phyloP scores from a whole-genome alignment of 2,329 filamentous ascomycete species.

The Ascochyta lentis region DNA sequence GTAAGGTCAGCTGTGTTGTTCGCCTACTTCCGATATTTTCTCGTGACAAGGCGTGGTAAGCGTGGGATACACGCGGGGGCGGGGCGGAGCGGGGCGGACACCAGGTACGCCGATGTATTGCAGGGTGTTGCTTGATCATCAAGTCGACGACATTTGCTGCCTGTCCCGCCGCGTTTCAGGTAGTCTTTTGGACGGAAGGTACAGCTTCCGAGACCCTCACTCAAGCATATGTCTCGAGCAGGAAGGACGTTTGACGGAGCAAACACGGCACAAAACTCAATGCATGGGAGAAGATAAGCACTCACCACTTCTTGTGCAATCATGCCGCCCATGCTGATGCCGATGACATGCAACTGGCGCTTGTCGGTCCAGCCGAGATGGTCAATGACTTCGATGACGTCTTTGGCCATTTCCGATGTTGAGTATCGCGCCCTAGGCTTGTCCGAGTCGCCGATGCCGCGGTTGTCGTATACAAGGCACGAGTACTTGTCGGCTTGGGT shows the following conservation, averaged over 20 bases:
- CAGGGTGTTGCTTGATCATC: conserved; percentile 33
- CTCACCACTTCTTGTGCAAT: conserved; percentile 80
- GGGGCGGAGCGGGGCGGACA: conserved; percentile 32
- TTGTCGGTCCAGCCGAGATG: conserved; percentile 71
- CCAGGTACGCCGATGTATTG: conserved; percentile 21
- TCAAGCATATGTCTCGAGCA: neutral
- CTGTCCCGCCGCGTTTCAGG: conserved; percentile 17
- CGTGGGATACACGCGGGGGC: conserved; percentile 15
- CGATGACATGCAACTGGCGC: conserved; percentile 71
- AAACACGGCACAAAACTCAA: conserved; percentile 12
- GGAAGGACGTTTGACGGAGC: neutral
- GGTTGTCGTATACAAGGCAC: conserved; percentile 80
- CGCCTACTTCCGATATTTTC: neutral
- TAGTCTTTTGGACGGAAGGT: conserved; percentile 31
- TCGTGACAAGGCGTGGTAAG: neutral
- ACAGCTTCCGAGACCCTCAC: conserved; percentile 28
- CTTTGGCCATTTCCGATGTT: conserved; percentile 83
- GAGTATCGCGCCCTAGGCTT: conserved; percentile 80
- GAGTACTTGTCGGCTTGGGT: conserved; percentile 70
- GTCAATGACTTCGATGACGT: conserved; percentile 72
- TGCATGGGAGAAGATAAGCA: conserved; percentile 9
- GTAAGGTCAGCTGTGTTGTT: conserved; percentile 2
- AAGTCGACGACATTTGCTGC: conserved; percentile 24
- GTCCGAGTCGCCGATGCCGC: conserved; percentile 81
- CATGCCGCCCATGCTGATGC: conserved; percentile 90